Conservation (phyloP, 106 monocot genomes). For the Cymbidium sinense region DNA sequence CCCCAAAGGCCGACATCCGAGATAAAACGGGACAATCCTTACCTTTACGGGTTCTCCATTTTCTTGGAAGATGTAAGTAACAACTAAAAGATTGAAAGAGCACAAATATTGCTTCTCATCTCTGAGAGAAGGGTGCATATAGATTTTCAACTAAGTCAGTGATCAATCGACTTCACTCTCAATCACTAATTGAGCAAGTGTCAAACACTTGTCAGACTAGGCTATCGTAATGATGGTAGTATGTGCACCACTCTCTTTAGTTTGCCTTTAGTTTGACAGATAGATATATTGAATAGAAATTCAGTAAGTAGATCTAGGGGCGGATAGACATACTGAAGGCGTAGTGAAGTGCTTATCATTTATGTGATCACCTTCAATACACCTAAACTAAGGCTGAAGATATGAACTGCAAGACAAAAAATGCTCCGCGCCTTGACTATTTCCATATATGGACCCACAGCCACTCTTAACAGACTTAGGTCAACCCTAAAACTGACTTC, state of each 20-base stretch:
- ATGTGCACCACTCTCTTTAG: not conserved
- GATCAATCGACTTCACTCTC: slow-evolving; percentile 9
- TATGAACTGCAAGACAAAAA: not conserved
- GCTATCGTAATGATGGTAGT: not conserved
- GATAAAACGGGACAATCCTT: slow-evolving; percentile 6
- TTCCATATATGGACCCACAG: slow-evolving; percentile 4
- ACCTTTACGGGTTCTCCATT: not conserved
- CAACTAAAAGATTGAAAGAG: slow-evolving; percentile 3
- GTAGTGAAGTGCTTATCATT: not conserved
- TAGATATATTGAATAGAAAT: not conserved
- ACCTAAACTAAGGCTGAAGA: slow-evolving; percentile 2
- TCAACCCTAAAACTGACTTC: not conserved
- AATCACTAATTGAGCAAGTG: slow-evolving; percentile 8
- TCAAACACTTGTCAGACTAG: slow-evolving; percentile 1
- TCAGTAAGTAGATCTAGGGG: slow-evolving; percentile 5
- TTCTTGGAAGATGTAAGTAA: not conserved
- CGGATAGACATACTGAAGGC: slow-evolving; percentile 9
- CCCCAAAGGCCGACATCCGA: slow-evolving; percentile 3
- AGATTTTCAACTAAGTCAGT: not conserved
- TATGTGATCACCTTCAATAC: slow-evolving; percentile 5
- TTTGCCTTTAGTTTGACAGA: not conserved
- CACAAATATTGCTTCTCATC: slow-evolving; percentile 1
- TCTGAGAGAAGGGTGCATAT: slow-evolving; percentile 3
- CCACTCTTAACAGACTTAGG: slow-evolving; percentile 1
- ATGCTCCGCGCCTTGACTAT: not conserved